phyloP scores from a whole-genome alignment of 1,284 basidiomycete species.

The Cryptococcus hybrid region DNA sequence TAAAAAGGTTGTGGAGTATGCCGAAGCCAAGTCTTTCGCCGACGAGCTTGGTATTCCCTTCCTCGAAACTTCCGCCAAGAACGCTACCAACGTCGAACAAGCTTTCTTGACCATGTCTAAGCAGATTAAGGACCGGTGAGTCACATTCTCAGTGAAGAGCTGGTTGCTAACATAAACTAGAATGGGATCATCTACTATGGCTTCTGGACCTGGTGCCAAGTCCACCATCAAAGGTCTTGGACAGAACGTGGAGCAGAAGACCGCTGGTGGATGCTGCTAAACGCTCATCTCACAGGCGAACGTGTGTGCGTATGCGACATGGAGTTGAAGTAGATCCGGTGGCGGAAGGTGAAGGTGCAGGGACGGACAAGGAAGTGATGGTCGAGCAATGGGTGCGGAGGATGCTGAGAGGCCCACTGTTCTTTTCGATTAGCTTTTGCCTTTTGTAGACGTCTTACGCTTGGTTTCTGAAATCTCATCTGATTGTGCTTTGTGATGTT shows the following conservation, averaged over 20 bases:
- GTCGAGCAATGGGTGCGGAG: background rate
- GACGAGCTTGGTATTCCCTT: conserved; percentile 94
- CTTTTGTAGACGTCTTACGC: background rate
- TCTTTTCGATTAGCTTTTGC: background rate
- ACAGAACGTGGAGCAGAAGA: conserved; percentile 71
- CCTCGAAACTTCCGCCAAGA: conserved; percentile 99
- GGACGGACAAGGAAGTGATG: background rate
- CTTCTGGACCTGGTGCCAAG: conserved; percentile 52
- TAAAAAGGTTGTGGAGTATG: conserved; percentile 99
- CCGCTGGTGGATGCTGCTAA: conserved; percentile 72
- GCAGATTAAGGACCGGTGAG: conserved; percentile 86
- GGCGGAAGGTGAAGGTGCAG: background rate
- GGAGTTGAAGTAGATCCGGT: background rate
- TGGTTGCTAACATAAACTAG: conserved; percentile 42
- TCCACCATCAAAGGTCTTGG: conserved; percentile 59
- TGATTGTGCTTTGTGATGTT: too few species aligned
- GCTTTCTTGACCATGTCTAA: conserved; percentile 99
- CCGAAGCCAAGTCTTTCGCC: conserved; percentile 96
- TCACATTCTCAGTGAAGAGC: background rate
- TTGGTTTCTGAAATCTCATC: background rate
- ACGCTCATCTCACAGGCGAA: too few species aligned
- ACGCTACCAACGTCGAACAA: conserved; percentile 97
- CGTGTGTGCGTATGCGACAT: too few species aligned
- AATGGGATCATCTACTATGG: conserved; percentile 54
- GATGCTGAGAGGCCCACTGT: background rate